A percentile compares a stretch with the other conserved stretches of the same genome.
Evolutionary conservation across 2,329 filamentous ascomycete species (phyloP).

Genomic region (Epichloe aotearoae): DNA sequence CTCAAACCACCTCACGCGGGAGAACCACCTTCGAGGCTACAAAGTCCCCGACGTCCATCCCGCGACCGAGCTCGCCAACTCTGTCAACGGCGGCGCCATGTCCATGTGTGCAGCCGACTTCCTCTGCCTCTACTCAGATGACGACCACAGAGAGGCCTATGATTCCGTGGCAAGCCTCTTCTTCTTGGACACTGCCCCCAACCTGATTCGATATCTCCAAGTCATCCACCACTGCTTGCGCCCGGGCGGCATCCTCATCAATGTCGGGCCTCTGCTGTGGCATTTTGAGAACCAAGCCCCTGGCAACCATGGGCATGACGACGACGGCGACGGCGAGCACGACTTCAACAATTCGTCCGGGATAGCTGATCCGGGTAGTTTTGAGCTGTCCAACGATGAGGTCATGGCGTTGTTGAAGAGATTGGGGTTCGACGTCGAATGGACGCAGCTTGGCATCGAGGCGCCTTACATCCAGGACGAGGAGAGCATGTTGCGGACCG

Average conservation of each 20-base stretch:
- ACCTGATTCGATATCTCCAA: constrained; percentile 80
- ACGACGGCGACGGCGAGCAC: constrained; percentile 36
- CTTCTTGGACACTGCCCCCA: constrained; percentile 94
- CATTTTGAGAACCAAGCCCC: constrained; percentile 74
- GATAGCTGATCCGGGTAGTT: constrained; percentile 77
- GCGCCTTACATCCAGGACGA: constrained; percentile 81
- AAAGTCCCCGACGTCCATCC: constrained; percentile 72
- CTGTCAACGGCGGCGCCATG: constrained; percentile 49
- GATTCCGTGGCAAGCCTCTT: constrained; percentile 84
- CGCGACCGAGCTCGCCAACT: constrained; percentile 34
- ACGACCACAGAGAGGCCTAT: constrained; percentile 48
- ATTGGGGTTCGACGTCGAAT: constrained; percentile 65
- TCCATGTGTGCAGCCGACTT: constrained; percentile 92
- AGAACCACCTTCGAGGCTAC: constrained; percentile 62
- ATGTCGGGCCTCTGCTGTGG: constrained; percentile 85
- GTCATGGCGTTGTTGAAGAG: constrained; percentile 61
- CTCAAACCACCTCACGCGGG: constrained; percentile 65
- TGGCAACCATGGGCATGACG: constrained; percentile 39
- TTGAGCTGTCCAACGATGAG: constrained; percentile 85
- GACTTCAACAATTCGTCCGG: constrained; percentile 42
- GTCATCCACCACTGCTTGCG: constrained; percentile 67
- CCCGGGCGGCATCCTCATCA: constrained; percentile 70
- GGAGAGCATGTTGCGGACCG: constrained; percentile 73
- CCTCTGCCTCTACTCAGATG: constrained; percentile 64
- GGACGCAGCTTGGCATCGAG: constrained; percentile 42